Base-by-base conservation (phyloP, 2,329 filamentous ascomycete genomes). In the Cercospora brassicicola region DNA sequence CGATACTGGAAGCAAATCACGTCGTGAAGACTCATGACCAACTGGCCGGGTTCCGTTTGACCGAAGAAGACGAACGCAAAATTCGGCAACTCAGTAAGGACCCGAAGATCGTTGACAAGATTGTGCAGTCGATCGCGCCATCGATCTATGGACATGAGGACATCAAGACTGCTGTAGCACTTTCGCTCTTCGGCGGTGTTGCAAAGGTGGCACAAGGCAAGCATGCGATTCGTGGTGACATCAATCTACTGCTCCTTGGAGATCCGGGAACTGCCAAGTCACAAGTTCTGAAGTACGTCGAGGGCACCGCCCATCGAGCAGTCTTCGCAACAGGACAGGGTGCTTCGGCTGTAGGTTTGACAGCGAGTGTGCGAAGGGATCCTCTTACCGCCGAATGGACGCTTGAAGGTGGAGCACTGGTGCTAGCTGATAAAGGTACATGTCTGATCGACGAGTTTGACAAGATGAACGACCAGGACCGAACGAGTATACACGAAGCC, bases 401-500 rank as follows among this genome's bases (percentile, higher is more conserved):
- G 5, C 84, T 99, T 2, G 95, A 99, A 82, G 95, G 95, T 71
- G 95, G 95, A 77, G 95, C 95, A 3, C 85, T 99, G 10, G 95
- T 99, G 76, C 88, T 99, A 65, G 95, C 95, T 15, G 95, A 99
- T 79, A 91, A 92, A 72, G 95, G 95, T 48, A 97, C 93, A 15
- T 98, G 95, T 77, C 85, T 99, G 31, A 99, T 99, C 71, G 95
- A 99, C 76, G 95, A 99, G 81, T 99, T 99, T 76, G 95, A 99
- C 87, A 99, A 99, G 86, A 99, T 99, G 95, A 98, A 98, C 79
- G 95, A 99, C 79, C 93, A 98, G 78, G 95, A 99, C 80, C 89
- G 95, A 72, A 98, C 95, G 0, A 97, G 93, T 7, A 99, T 99
- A 74, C 95, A 99, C 86, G 95, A 99, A 84, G 95, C 95, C 68